Percentiles rank a stretch among this genome's conserved stretches.
These are phyloP conservation scores for Euphorbia celastroides DNA, from an alignment of 441 rosid genomes.

Conservation along the genomic window DNA sequence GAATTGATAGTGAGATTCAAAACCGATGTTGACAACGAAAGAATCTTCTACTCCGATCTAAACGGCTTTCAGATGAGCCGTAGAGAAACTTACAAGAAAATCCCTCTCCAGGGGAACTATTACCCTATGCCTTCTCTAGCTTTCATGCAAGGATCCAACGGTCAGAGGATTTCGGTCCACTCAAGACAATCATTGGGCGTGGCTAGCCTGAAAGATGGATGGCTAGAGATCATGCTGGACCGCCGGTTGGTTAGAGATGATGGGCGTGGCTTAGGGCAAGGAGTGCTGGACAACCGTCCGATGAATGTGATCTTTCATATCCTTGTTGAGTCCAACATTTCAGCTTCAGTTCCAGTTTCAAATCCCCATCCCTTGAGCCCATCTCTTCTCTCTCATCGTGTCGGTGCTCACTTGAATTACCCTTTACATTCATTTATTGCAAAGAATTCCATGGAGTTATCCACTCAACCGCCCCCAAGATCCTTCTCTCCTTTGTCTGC, in stretches of 20 bases:
- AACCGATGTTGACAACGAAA: conserved; percentile 62
- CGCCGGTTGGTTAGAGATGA: conserved; percentile 80
- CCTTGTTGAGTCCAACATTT: conserved; percentile 59
- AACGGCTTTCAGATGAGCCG: conserved; percentile 99
- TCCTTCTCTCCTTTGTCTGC: conserved; percentile 70
- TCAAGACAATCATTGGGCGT: conserved; percentile 84
- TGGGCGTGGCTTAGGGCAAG: conserved; percentile 99
- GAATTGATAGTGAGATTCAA: conserved; percentile 86
- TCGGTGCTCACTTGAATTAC: conserved; percentile 75
- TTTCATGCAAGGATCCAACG: conserved; percentile 79
- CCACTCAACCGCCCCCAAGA: conserved; percentile 43
- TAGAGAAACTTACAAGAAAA: conserved; percentile 89
- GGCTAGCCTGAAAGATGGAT: conserved; percentile 73
- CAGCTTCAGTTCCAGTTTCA: conserved; percentile 36
- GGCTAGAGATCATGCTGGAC: conserved; percentile 95
- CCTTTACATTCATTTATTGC: conserved; percentile 80
- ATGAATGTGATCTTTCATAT: conserved; percentile 75
- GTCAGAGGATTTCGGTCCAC: conserved; percentile 78
- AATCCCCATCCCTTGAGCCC: conserved; percentile 57
- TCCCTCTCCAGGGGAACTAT: conserved; percentile 94
- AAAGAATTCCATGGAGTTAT: conserved; percentile 61
- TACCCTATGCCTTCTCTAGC: conserved; percentile 97
- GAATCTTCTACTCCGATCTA: conserved; percentile 76
- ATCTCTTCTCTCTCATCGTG: conserved; percentile 72
- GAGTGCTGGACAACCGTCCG: conserved; percentile 88